These are phyloP conservation scores for Dendrobium officinale DNA, from an alignment of 106 monocot species.

Conservation along the genomic window DNA sequence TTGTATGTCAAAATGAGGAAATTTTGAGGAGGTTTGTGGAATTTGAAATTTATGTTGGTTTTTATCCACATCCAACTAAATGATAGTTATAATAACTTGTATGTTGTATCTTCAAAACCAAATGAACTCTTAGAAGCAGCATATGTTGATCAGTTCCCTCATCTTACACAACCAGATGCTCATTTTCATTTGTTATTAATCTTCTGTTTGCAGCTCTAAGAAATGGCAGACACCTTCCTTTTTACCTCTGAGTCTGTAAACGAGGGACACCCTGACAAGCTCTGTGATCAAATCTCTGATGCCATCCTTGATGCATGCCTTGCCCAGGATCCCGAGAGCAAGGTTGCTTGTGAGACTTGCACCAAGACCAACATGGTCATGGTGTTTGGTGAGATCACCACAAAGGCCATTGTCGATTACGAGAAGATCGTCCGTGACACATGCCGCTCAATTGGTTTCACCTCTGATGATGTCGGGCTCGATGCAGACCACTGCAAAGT, in stretches of 20 bases:
- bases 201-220: neutral
- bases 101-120: too few relatives aligned
- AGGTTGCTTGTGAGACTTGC: constrained; percentile 16
- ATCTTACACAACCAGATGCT: neutral
- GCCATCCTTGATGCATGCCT: constrained; percentile 14
- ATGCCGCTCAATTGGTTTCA: constrained; percentile 13
- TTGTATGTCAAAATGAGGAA: too few relatives aligned
- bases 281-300: constrained; percentile 18
- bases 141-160: too few relatives aligned
- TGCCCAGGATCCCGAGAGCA: constrained; percentile 18
- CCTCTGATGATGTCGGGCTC: constrained; percentile 9
- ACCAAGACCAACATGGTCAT: constrained; percentile 21
- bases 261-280: constrained; percentile 19
- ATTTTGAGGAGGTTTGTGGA: too few relatives aligned
- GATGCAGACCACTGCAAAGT: constrained; percentile 14
- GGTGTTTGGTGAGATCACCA: constrained; percentile 20
- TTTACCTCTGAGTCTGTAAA: constrained; percentile 16
- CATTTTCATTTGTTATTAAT: neutral
- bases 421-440: constrained; percentile 19
- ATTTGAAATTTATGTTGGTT: too few relatives aligned
- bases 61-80: too few relatives aligned
- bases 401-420: constrained; percentile 7
- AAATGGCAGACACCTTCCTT: constrained; percentile 15
- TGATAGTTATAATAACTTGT: too few relatives aligned
- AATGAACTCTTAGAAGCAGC: too few relatives aligned